Percentiles rank a stretch among this genome's conserved stretches.
These are phyloP conservation scores for Aaosphaeria pasadenensis DNA, from an alignment of 2,329 filamentous ascomycete species.

Conservation along the genomic window DNA sequence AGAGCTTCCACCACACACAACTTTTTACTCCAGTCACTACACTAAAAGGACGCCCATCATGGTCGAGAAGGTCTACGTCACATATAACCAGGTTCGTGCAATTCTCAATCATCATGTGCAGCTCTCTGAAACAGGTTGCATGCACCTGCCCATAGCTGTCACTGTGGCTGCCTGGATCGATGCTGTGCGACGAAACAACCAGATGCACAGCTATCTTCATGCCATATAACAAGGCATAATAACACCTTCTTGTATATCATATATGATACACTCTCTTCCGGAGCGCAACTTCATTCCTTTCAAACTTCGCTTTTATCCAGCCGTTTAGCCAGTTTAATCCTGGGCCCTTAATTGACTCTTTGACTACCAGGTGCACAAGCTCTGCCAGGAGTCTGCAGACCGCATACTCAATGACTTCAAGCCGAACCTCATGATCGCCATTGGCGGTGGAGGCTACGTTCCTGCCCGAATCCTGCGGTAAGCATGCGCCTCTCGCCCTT, in stretches of 20 bases:
- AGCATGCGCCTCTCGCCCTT: conserved; percentile 6
- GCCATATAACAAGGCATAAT: neutral
- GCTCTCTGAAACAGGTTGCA: neutral
- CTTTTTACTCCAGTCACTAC: neutral
- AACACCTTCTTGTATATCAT: neutral
- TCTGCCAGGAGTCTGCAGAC: conserved; percentile 83
- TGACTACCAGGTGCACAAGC: conserved; percentile 78
- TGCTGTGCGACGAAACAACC: neutral
- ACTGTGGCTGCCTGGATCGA: neutral
- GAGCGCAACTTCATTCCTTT: neutral
- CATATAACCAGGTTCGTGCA: conserved; percentile 40
- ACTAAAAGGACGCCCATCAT: conserved; percentile 18
- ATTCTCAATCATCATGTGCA: conserved; percentile 4
- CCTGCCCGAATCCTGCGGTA: conserved; percentile 90
- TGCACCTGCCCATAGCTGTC: too few relatives aligned
- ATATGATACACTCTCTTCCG: neutral
- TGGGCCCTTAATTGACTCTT: conserved; percentile 6
- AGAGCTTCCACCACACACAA: conserved; percentile 11
- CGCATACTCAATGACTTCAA: conserved; percentile 81
- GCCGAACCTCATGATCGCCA: conserved; percentile 96
- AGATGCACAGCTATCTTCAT: neutral
- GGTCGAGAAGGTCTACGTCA: conserved; percentile 43
- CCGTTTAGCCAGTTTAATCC: neutral
- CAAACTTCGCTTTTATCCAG: conserved; percentile 3
- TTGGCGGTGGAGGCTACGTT: conserved; percentile 95